These are phyloP conservation scores for Leccinum broughii DNA, from an alignment of 768 basidiomycete genomes.

Conservation along the genomic window DNA sequence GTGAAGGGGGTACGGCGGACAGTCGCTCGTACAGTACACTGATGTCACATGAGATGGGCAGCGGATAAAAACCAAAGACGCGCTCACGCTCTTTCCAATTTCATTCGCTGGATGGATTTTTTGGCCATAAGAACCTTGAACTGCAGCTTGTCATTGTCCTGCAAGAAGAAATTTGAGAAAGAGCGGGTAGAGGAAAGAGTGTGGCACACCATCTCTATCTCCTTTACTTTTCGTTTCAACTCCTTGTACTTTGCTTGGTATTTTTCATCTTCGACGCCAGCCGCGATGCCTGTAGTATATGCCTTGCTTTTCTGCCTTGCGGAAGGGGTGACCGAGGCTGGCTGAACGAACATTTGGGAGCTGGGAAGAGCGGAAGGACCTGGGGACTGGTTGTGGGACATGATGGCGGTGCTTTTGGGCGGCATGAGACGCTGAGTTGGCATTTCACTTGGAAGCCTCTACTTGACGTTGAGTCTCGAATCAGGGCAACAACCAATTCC, in stretches of 20 bases:
- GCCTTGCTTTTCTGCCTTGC: slow-evolving; percentile 49
- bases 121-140: slow-evolving; percentile 79
- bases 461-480: slow-evolving; percentile 31
- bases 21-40: slow-evolving; percentile 82
- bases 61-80: slow-evolving; percentile 20
- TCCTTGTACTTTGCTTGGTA: slow-evolving; percentile 89
- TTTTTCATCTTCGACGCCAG: slow-evolving; percentile 81
- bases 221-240: slow-evolving; percentile 83
- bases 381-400: slow-evolving; percentile 66
- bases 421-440: slow-evolving; percentile 33
- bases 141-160: slow-evolving; percentile 90
- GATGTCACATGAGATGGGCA: slow-evolving; percentile 29
- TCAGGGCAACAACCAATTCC: slow-evolving; percentile 14
- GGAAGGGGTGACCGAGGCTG: slow-evolving; percentile 32
- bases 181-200: neutral
- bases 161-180: slow-evolving; percentile 12
- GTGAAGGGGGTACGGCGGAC: slow-evolving; percentile 57
- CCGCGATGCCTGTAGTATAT: slow-evolving; percentile 62
- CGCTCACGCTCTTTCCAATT: slow-evolving; percentile 85
- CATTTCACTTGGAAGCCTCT: slow-evolving; percentile 25
- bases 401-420: slow-evolving; percentile 46
- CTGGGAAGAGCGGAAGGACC: slow-evolving; percentile 46
- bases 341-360: slow-evolving; percentile 37
- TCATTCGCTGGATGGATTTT: slow-evolving; percentile 82
- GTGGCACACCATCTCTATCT: slow-evolving; percentile 73